Percentiles rank a stretch among this genome's conserved stretches.
These are phyloP conservation scores for Trypanosoma boissoni DNA, from an alignment of 208 protist species.

Conservation along the genomic window DNA sequence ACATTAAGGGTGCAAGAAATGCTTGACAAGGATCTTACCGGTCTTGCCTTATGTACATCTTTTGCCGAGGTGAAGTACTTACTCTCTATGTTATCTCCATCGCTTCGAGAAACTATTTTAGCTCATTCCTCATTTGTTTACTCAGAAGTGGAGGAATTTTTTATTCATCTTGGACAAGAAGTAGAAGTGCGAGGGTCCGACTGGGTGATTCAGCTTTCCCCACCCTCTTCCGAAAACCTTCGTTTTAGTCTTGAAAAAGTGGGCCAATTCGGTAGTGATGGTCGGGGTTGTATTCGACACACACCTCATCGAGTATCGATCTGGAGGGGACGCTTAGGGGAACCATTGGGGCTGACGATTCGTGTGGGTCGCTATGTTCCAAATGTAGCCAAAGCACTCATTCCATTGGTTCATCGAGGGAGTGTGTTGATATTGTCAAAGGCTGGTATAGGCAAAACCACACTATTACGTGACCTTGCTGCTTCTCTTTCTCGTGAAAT, in stretches of 20 bases:
- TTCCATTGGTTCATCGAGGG: slow-evolving; percentile 46
- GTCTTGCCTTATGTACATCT: slow-evolving; percentile 52
- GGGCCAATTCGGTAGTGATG: slow-evolving; percentile 72
- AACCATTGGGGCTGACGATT: slow-evolving; percentile 83
- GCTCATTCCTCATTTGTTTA: slow-evolving; percentile 41
- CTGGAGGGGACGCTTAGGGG: slow-evolving; percentile 66
- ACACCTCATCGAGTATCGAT: slow-evolving; percentile 76
- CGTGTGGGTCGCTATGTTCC: slow-evolving; percentile 81
- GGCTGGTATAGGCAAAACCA: slow-evolving; percentile 94
- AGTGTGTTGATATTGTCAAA: slow-evolving; percentile 89
- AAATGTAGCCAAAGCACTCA: slow-evolving; percentile 53
- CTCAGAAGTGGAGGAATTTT: slow-evolving; percentile 69
- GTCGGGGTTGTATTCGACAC: slow-evolving; percentile 60
- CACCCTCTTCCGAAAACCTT: slow-evolving; percentile 50
- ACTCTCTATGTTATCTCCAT: slow-evolving; percentile 51
- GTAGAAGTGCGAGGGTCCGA: slow-evolving; percentile 65
- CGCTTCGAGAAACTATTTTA: slow-evolving; percentile 37
- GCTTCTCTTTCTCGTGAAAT: slow-evolving; percentile 55
- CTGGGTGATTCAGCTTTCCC: slow-evolving; percentile 55
- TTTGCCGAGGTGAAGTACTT: slow-evolving; percentile 69
- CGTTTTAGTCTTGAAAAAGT: slow-evolving; percentile 46
- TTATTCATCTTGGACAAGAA: slow-evolving; percentile 70
- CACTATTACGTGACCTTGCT: slow-evolving; percentile 87
- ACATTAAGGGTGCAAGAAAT: slow-evolving; percentile 32
- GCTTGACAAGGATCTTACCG: slow-evolving; percentile 48